A percentile compares a stretch with the other conserved stretches of the same genome.
phyloP scores from a whole-genome alignment of 2,329 filamentous ascomycete genomes.

The Pseudogymnoascus sp. region DNA sequence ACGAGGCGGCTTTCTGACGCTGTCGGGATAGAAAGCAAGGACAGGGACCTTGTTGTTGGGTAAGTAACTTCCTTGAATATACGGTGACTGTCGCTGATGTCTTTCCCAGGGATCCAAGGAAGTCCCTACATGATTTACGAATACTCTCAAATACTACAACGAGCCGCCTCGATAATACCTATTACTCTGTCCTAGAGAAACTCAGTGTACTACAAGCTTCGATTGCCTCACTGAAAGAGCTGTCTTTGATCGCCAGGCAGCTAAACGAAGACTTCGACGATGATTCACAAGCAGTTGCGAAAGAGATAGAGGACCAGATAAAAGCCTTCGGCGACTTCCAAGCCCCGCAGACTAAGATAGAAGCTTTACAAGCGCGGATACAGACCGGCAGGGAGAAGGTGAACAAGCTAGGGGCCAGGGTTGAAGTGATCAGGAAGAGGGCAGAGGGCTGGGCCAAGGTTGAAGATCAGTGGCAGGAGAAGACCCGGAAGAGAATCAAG shows the following conservation, averaged over 20 bases:
- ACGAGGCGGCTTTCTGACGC: not conserved
- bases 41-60: not conserved
- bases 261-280: conserved; percentile 50
- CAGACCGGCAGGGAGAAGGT: conserved; percentile 51
- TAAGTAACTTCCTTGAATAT: not conserved
- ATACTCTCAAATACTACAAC: conserved; percentile 55
- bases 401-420: conserved; percentile 49
- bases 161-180: conserved; percentile 62
- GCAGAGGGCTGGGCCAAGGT: conserved; percentile 61
- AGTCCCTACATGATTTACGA: conserved; percentile 46
- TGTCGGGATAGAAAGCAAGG: not conserved
- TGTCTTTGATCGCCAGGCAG: conserved; percentile 53
- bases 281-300: conserved; percentile 50
- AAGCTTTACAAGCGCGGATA: conserved; percentile 54
- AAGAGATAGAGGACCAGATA: conserved; percentile 47
- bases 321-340: conserved; percentile 54
- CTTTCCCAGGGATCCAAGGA: conserved; percentile 40
- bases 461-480: conserved; percentile 61
- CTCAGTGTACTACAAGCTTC: conserved; percentile 56
- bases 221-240: conserved; percentile 55
- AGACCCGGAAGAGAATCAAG: conserved; percentile 53
- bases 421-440: conserved; percentile 54
- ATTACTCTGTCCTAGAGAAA: conserved; percentile 65
- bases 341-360: conserved; percentile 55
- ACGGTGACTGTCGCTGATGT: conserved; percentile 9